Evolutionary conservation across 108 stramenopile species (phyloP), one percentile per base, ranked within the genome.

Genomic region (Ochromonas danica): DNA sequence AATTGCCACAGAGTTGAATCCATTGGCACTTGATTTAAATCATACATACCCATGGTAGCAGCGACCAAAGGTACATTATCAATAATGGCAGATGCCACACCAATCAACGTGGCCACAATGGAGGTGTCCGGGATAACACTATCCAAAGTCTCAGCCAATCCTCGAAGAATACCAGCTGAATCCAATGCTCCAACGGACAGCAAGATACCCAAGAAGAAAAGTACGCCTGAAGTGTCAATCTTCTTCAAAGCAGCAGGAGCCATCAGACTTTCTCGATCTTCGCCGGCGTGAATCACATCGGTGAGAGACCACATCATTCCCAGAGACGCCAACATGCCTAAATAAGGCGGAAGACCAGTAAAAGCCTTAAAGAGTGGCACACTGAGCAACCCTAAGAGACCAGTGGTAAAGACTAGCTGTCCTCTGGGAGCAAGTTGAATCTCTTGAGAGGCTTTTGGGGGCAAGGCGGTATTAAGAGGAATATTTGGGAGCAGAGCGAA

Each of bases 1-100:
- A 95, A 87, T 85, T 95, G 94, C 94, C 94, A 95, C 40, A 95
- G 87, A 42, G 84, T 89, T 81, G 93, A 92, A 81, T 95, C 94
- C 14, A 92, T 92, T 38, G 90, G 92, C 72, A 87, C 92, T 30
- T 93, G 91, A 35, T 88, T 62, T 14, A 95, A 79, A 74, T 94
- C 93, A 79, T 95, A 95, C 94, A 95, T 95, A 33, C 93, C 93
- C 93, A 94, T 94, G 27, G 94, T 94, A 28, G 94, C 94, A 39
- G 94, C 94, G 6, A 95, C 94, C 51, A 95, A 81, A 31, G 94
- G 94, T 41, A 95, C 94, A 74, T 95, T 95, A 81, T 95, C 94
- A 79, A 95, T 94, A 36, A 95, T 87, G 42, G 94, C 94, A 17
- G 91, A 92, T 43, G 93, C 93, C 39, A 93, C 81, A 1, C 94